A percentile compares a stretch with the other conserved stretches of the same genome.
phyloP scores from a whole-genome alignment of 106 monocot genomes.

The Ottelia alismoides region DNA sequence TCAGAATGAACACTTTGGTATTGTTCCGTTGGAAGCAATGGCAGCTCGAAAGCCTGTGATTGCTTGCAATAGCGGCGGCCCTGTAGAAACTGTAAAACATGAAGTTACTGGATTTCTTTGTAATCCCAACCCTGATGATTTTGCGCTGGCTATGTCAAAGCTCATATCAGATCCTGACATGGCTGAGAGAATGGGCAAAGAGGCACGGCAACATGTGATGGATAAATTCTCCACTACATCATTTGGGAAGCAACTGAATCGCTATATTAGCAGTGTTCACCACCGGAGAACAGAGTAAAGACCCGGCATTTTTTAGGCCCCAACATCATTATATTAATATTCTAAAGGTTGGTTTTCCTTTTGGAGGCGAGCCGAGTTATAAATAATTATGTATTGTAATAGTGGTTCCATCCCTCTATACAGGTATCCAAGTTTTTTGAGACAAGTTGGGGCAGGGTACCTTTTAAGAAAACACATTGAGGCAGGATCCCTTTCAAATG shows the following conservation, averaged over 20 bases:
- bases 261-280: slow-evolving; percentile 29
- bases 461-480: too few relatives aligned
- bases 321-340: too few relatives aligned
- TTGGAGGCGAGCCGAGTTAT: too few relatives aligned
- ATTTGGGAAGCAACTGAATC: slow-evolving; percentile 51
- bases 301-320: neutral
- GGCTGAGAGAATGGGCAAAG: slow-evolving; percentile 50
- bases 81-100: slow-evolving; percentile 52
- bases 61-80: slow-evolving; percentile 86
- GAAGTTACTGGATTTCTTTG: slow-evolving; percentile 64
- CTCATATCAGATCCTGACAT: slow-evolving; percentile 22
- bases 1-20: slow-evolving; percentile 91
- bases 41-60: slow-evolving; percentile 76
- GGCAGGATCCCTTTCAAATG: too few relatives aligned
- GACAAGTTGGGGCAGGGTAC: too few relatives aligned
- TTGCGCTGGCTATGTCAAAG: slow-evolving; percentile 40
- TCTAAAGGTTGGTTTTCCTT: too few relatives aligned
- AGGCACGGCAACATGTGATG: slow-evolving; percentile 37
- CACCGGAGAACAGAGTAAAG: slow-evolving; percentile 45
- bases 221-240: slow-evolving; percentile 41
- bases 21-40: slow-evolving; percentile 93
- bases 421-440: too few relatives aligned
- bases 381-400: too few relatives aligned
- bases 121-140: slow-evolving; percentile 35
- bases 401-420: too few relatives aligned